These are phyloP conservation scores for Cercospora zeae-maydis DNA, from an alignment of 2,329 filamentous ascomycete genomes.

Conservation along the genomic window DNA sequence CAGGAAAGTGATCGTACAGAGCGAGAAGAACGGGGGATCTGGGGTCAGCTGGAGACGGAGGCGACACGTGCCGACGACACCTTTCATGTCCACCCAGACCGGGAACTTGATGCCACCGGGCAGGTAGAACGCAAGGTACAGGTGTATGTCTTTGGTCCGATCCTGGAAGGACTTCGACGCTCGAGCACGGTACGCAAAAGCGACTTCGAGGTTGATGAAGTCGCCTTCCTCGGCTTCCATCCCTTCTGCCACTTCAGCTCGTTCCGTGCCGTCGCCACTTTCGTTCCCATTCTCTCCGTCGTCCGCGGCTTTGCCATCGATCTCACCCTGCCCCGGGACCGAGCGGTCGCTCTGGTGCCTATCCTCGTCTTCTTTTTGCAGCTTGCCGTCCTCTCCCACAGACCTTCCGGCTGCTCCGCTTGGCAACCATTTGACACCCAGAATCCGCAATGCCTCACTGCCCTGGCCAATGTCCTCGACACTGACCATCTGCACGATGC, in stretches of 20 bases:
- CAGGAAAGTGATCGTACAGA: slow-evolving; percentile 70
- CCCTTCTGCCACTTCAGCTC: slow-evolving; percentile 48
- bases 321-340: slow-evolving; percentile 45
- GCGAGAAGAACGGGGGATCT: slow-evolving; percentile 72
- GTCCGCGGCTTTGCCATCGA: slow-evolving; percentile 38
- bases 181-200: slow-evolving; percentile 67
- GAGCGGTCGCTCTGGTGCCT: slow-evolving; percentile 48
- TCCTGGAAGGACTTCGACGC: slow-evolving; percentile 55
- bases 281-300: slow-evolving; percentile 33
- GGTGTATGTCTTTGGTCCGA: slow-evolving; percentile 68
- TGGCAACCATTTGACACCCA: slow-evolving; percentile 69
- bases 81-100: slow-evolving; percentile 72
- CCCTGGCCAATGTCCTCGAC: slow-evolving; percentile 74
- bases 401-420: slow-evolving; percentile 64
- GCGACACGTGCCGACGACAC: slow-evolving; percentile 67
- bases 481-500: slow-evolving; percentile 67
- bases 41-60: slow-evolving; percentile 69
- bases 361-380: slow-evolving; percentile 47
- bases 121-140: slow-evolving; percentile 67
- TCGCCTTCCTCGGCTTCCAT: slow-evolving; percentile 76
- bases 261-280: slow-evolving; percentile 32
- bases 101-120: slow-evolving; percentile 52
- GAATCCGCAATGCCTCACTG: slow-evolving; percentile 65
- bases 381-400: slow-evolving; percentile 57
- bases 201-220: slow-evolving; percentile 72